phyloP scores from a whole-genome alignment of 2,329 filamentous ascomycete species.

The Aureobasidium namibiae region DNA sequence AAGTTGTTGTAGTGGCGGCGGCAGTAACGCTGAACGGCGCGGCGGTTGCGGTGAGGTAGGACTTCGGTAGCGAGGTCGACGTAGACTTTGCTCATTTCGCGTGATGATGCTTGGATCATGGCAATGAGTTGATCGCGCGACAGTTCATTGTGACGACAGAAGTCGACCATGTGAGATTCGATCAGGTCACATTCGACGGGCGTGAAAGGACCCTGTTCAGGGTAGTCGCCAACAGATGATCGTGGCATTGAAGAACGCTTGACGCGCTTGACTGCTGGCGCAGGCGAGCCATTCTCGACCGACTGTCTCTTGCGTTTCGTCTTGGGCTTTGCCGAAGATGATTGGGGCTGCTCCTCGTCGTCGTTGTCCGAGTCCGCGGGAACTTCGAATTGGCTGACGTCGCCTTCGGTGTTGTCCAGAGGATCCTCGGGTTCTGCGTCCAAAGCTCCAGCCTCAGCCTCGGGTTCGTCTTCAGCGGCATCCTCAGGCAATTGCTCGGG shows the following conservation, averaged over 20 bases:
- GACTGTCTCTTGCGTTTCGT: conserved; percentile 12
- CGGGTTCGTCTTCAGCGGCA: conserved; percentile 5
- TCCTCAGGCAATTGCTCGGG: not conserved
- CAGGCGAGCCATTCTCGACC: not conserved
- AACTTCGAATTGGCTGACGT: conserved; percentile 4
- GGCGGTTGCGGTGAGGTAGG: conserved; percentile 12
- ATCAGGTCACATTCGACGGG: conserved; percentile 8
- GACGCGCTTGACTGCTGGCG: not conserved
- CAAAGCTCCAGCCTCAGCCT: not conserved
- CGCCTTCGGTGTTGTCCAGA: not conserved
- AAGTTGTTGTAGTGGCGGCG: conserved; percentile 59
- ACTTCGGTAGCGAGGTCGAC: not conserved
- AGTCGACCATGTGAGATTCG: not conserved
- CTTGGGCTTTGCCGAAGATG: conserved; percentile 11
- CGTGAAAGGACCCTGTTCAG: conserved; percentile 11
- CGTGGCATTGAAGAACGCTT: conserved; percentile 1
- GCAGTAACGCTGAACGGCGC: conserved; percentile 35
- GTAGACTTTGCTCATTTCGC: conserved; percentile 8
- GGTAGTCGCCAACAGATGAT: not conserved
- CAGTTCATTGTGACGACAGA: not conserved
- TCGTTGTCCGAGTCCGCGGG: conserved; percentile 2
- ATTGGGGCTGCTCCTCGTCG: not conserved
- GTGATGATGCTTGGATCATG: conserved; percentile 10
- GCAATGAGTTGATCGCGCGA: not conserved
- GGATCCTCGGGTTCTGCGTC: not conserved